phyloP scores from a whole-genome alignment of 768 basidiomycete species.

The Hygrocybe coccinea region DNA sequence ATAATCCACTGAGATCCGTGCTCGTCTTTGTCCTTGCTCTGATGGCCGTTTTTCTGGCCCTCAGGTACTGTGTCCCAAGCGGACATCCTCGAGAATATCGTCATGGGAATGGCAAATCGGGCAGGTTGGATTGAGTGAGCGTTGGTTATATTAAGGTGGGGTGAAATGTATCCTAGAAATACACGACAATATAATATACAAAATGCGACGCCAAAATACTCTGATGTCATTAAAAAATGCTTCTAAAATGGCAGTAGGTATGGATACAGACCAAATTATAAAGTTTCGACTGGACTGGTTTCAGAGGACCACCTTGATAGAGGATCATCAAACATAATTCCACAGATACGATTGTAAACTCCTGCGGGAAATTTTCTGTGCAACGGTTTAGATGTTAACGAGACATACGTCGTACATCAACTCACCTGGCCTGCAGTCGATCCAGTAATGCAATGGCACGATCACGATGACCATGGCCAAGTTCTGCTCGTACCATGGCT shows the following conservation, averaged over 20 bases:
- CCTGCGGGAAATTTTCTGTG: slow-evolving; percentile 69
- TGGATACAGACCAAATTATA: slow-evolving; percentile 1
- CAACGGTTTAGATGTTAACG: slow-evolving; percentile 9
- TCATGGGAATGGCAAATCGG: background rate
- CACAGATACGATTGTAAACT: slow-evolving; percentile 73
- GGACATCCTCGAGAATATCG: background rate
- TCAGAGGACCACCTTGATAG: slow-evolving; percentile 32
- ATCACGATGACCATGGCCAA: slow-evolving; percentile 69
- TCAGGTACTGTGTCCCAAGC: slow-evolving; percentile 16
- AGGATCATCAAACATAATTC: slow-evolving; percentile 71
- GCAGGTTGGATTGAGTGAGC: slow-evolving; percentile 4
- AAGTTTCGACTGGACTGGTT: slow-evolving; percentile 9
- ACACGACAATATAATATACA: background rate
- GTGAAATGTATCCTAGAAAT: no score
- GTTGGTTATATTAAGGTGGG: background rate
- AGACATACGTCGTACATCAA: slow-evolving; percentile 7
- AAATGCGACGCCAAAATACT: no score
- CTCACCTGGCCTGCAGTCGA: slow-evolving; percentile 67
- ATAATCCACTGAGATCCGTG: slow-evolving; percentile 32
- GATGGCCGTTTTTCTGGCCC: slow-evolving; percentile 26
- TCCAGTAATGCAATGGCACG: slow-evolving; percentile 65
- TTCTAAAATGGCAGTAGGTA: background rate
- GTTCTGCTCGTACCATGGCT: slow-evolving; percentile 89
- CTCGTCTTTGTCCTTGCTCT: slow-evolving; percentile 28
- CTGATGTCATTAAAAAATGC: no score